Conservation (phyloP, 108 stramenopile genomes). For the Seminavis robusta region DNA sequence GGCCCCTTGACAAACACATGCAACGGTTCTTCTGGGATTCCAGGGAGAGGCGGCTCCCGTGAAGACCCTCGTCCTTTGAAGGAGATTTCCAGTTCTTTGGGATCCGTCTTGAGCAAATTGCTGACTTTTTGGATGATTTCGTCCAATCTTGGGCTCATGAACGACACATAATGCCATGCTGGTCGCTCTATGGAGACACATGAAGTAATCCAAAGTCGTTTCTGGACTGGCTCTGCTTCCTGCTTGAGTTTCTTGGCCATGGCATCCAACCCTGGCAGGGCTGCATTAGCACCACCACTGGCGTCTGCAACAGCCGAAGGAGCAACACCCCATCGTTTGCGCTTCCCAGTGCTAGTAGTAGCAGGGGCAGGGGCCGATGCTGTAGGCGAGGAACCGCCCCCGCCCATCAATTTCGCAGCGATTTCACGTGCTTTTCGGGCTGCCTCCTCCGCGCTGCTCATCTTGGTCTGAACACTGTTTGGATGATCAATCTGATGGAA, state of each 20-base stretch:
- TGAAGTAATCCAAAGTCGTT: constrained; percentile 37
- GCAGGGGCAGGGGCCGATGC: constrained; percentile 10
- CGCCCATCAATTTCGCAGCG: too few relatives aligned
- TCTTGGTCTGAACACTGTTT: too few relatives aligned
- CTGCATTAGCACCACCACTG: constrained; percentile 6
- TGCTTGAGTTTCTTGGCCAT: constrained; percentile 17
- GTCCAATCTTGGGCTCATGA: constrained; percentile 15
- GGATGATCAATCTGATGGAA: too few relatives aligned
- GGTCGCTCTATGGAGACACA: constrained; percentile 16
- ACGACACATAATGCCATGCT: constrained; percentile 23
- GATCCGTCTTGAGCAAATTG: constrained; percentile 1
- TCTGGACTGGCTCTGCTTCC: constrained; percentile 5
- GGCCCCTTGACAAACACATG: constrained; percentile 66
- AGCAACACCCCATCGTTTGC: constrained; percentile 34
- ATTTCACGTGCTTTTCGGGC: too few relatives aligned
- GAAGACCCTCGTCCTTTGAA: constrained; percentile 37
- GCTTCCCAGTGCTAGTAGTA: constrained; percentile 24
- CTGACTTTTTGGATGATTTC: constrained; percentile 7
- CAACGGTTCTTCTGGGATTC: constrained; percentile 59
- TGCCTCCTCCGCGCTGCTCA: too few relatives aligned
- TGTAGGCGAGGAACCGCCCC: too few relatives aligned
- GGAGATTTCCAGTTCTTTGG: constrained; percentile 13
- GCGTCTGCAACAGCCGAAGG: constrained; percentile 12
- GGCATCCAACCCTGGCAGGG: constrained; percentile 30
- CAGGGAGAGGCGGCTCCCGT: constrained; percentile 34